Percentiles rank a stretch among this genome's conserved stretches.
Conservation (phyloP, 352 stramenopile genomes). For the Phytophthora cactorum region DNA sequence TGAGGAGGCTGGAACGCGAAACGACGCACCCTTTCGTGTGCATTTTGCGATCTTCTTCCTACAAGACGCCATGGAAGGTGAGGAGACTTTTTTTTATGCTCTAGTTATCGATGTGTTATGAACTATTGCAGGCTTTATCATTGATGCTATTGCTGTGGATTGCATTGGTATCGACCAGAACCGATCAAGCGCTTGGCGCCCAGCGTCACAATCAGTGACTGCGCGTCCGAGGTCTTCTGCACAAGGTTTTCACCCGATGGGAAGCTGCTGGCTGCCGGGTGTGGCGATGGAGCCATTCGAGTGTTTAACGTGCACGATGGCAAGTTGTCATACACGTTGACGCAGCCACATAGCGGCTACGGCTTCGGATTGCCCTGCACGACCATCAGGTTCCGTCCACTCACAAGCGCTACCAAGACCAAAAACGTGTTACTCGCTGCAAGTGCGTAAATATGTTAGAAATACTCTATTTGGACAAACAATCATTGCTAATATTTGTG, state of each 20-base stretch:
- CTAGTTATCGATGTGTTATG: background rate
- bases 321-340: constrained; percentile 84
- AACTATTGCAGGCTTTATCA: background rate
- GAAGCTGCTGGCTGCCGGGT: constrained; percentile 83
- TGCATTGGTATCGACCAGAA: constrained; percentile 11
- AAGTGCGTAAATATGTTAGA: constrained; percentile 57
- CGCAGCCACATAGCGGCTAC: constrained; percentile 72
- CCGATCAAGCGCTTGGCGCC: constrained; percentile 74
- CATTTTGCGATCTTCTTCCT: constrained; percentile 47
- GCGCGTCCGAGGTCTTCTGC: constrained; percentile 89
- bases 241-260: constrained; percentile 87
- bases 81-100: background rate
- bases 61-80: constrained; percentile 42
- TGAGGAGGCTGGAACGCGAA: constrained; percentile 13
- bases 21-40: constrained; percentile 22
- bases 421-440: constrained; percentile 89
- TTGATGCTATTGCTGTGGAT: background rate
- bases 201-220: constrained; percentile 88
- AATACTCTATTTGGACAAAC: background rate
- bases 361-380: constrained; percentile 85
- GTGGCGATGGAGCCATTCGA: constrained; percentile 85
- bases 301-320: constrained; percentile 86
- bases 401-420: constrained; percentile 85
- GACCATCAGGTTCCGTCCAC: constrained; percentile 82
- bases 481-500: constrained; percentile 1